phyloP scores from a whole-genome alignment of 2,329 filamentous ascomycete species.

The Penicillium palitans region DNA sequence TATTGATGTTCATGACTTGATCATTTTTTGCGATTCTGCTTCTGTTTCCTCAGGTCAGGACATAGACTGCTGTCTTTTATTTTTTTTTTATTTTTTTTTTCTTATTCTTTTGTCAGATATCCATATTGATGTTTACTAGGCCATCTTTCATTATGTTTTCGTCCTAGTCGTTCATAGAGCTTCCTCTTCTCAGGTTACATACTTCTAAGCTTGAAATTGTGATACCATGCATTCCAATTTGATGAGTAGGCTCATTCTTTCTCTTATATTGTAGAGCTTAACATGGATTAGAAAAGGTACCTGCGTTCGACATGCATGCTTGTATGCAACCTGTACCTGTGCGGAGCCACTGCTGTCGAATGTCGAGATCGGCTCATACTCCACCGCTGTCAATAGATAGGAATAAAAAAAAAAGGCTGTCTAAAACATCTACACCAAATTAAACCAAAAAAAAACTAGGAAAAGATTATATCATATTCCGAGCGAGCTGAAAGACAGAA shows the following conservation, averaged over 20 bases:
- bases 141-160: neutral
- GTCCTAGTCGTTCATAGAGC: neutral
- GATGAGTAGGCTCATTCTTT: neutral
- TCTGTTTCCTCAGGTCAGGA: neutral
- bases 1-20: slow-evolving; percentile 8
- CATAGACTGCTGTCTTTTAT: slow-evolving; percentile 3
- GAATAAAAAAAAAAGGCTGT: neutral
- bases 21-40: slow-evolving; percentile 2
- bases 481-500: slow-evolving; percentile 13
- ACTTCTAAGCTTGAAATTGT: neutral
- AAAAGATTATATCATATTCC: slow-evolving; percentile 9
- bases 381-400: neutral
- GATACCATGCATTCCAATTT: neutral
- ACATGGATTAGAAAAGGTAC: neutral
- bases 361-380: neutral
- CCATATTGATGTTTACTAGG: slow-evolving; percentile 7
- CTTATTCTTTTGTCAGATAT: slow-evolving; percentile 7
- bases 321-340: neutral
- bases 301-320: neutral
- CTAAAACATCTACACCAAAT: neutral
- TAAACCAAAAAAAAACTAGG: neutral
- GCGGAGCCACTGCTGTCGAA: neutral
- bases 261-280: neutral
- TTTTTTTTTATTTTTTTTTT: neutral
- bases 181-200: neutral